Evolutionary conservation across 257 asterid genomes (phyloP).

Genomic region (Solanum phureja): DNA sequence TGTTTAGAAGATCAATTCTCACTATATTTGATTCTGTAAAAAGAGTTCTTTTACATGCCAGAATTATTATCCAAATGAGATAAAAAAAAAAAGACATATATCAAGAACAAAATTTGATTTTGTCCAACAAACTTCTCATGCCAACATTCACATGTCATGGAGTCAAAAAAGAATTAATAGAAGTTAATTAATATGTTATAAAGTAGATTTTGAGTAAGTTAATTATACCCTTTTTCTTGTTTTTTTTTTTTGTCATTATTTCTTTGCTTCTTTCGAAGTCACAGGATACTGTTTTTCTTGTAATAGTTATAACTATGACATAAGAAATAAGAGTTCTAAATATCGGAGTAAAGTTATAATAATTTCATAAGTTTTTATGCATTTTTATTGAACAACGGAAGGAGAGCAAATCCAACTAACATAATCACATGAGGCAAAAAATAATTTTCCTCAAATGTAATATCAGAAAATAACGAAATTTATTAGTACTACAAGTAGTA

Average conservation of each 20-base stretch:
- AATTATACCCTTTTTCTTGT: background rate
- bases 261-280: background rate
- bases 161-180: background rate
- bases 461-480: background rate
- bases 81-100: background rate
- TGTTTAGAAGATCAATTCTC: background rate
- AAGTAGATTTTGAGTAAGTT: background rate
- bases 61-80: background rate
- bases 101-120: background rate
- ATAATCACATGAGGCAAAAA: background rate
- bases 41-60: background rate
- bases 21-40: background rate
- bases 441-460: background rate
- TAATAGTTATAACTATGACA: background rate
- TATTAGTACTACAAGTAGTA: background rate
- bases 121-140: background rate
- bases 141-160: background rate
- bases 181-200: background rate
- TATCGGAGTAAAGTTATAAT: background rate
- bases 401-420: background rate
- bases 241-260: background rate
- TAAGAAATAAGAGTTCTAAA: background rate
- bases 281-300: background rate
- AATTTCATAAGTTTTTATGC: background rate
- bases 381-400: background rate